Conservation (phyloP, 805 yeast genomes). For the Saccharomycopsis malanga region DNA sequence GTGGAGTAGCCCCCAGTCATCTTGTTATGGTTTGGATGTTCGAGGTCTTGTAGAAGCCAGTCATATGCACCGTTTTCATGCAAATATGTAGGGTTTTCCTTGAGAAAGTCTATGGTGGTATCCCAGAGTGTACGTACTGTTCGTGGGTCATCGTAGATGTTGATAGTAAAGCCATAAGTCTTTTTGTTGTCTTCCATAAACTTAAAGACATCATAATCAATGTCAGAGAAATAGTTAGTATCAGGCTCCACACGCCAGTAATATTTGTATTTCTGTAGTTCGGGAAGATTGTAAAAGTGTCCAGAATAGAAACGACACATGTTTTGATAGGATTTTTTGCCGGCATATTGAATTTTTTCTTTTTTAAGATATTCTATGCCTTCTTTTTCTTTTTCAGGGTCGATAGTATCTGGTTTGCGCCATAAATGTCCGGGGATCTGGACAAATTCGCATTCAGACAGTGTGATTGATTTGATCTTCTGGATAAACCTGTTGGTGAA, state of each 20-base stretch:
- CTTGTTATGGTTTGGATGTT: slow-evolving; percentile 48
- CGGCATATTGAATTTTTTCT: slow-evolving; percentile 52
- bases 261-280: slow-evolving; percentile 51
- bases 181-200: slow-evolving; percentile 61
- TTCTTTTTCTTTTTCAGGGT: slow-evolving; percentile 43
- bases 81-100: slow-evolving; percentile 51
- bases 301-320: slow-evolving; percentile 77
- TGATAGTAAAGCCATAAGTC: slow-evolving; percentile 65
- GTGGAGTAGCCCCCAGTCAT: slow-evolving; percentile 44
- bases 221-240: slow-evolving; percentile 57
- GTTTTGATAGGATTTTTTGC: slow-evolving; percentile 51
- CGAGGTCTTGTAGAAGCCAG: slow-evolving; percentile 52
- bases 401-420: slow-evolving; percentile 20
- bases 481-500: slow-evolving; percentile 52
- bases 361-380: slow-evolving; percentile 35
- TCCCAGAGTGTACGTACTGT: slow-evolving; percentile 62
- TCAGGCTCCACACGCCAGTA: slow-evolving; percentile 80
- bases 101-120: slow-evolving; percentile 52
- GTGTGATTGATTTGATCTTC: slow-evolving; percentile 32
- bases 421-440: slow-evolving; percentile 32
- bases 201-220: slow-evolving; percentile 71
- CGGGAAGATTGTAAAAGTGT: slow-evolving; percentile 55
- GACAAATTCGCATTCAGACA: slow-evolving; percentile 37
- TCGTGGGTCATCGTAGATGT: slow-evolving; percentile 61
- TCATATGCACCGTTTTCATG: slow-evolving; percentile 52